Percentiles rank a stretch among this genome's conserved stretches.
phyloP scores from a whole-genome alignment of 192 early-diverging fungal genomes.

The Podila verticillata region DNA sequence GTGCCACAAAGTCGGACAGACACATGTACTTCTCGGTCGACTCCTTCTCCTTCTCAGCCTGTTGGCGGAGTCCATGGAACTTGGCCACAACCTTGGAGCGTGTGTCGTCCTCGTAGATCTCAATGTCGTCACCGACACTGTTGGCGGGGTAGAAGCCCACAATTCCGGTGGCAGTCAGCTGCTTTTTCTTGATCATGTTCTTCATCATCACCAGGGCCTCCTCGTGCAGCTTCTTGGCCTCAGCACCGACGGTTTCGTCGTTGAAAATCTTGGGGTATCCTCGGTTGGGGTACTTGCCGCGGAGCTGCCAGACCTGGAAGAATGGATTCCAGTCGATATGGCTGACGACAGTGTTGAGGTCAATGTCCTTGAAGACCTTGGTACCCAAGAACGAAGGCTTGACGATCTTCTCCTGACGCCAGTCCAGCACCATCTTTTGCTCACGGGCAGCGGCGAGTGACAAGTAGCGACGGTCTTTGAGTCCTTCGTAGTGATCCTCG shows the following conservation, averaged over 20 bases:
- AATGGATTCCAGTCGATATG: slow-evolving; percentile 99
- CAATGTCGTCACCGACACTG: slow-evolving; percentile 90
- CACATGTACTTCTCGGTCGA: slow-evolving; percentile 86
- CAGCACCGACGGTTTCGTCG: slow-evolving; percentile 90
- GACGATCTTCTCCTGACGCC: slow-evolving; percentile 73
- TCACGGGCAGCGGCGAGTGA: slow-evolving; percentile 75
- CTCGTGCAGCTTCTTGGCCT: slow-evolving; percentile 89
- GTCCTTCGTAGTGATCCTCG: slow-evolving; percentile 91
- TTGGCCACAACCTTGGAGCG: slow-evolving; percentile 71
- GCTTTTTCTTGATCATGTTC: slow-evolving; percentile 79
- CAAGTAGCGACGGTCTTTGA: slow-evolving; percentile 87
- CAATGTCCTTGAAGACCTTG: slow-evolving; percentile 78
- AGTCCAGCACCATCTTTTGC: slow-evolving; percentile 75
- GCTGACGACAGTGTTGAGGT: slow-evolving; percentile 77
- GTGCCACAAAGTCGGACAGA: slow-evolving; percentile 93
- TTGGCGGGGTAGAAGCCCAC: slow-evolving; percentile 93
- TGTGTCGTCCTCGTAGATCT: slow-evolving; percentile 79
- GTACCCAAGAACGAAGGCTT: slow-evolving; percentile 89
- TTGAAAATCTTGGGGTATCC: slow-evolving; percentile 98
- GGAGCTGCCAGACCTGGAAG: slow-evolving; percentile 97
- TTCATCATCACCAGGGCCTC: slow-evolving; percentile 87
- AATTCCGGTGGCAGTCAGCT: slow-evolving; percentile 78
- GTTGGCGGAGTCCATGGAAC: slow-evolving; percentile 83
- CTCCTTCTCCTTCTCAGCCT: slow-evolving; percentile 71
- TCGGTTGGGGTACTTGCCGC: slow-evolving; percentile 96